Conservation (phyloP, 768 basidiomycete genomes). For the Hemileccinum impolitum region DNA sequence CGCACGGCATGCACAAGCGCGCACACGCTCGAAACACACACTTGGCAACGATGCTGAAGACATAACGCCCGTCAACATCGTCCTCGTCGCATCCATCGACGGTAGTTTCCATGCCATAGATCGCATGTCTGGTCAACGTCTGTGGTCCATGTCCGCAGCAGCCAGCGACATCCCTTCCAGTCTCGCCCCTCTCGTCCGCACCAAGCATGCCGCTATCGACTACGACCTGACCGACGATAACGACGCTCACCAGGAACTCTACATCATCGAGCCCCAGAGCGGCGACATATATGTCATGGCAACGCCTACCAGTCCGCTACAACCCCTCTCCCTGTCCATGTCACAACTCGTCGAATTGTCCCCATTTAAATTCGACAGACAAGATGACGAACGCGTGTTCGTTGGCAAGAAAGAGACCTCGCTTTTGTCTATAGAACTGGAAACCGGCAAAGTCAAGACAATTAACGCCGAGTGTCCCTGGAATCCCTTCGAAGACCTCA, state of each 20-base stretch:
- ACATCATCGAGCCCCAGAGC: conserved; percentile 92
- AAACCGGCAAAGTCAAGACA: conserved; percentile 77
- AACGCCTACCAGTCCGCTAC: conserved; percentile 63
- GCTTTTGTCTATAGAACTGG: conserved; percentile 66
- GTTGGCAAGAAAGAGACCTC: conserved; percentile 91
- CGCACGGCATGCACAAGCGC: too few species aligned
- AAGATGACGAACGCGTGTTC: conserved; percentile 68
- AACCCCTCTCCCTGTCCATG: conserved; percentile 90
- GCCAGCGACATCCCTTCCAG: conserved; percentile 46
- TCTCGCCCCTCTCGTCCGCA: conserved; percentile 72
- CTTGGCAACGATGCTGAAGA: conserved; percentile 33
- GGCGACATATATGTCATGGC: conserved; percentile 90
- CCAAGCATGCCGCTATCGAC: conserved; percentile 57
- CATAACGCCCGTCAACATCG: conserved; percentile 71
- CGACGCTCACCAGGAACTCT: conserved; percentile 60
- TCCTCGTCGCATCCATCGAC: conserved; percentile 90
- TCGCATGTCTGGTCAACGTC: conserved; percentile 70
- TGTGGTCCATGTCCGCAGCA: conserved; percentile 86
- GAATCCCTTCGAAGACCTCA: conserved; percentile 60
- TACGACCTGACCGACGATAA: conserved; percentile 56
- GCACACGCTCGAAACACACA: conserved; percentile 2
- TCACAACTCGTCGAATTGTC: conserved; percentile 88
- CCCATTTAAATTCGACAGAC: conserved; percentile 65
- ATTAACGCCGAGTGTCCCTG: conserved; percentile 77
- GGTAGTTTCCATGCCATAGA: conserved; percentile 94